Percentiles rank a stretch among this genome's conserved stretches.
Evolutionary conservation across 2,329 filamentous ascomycete species (phyloP).

Genomic region (Aspergillus sp.): DNA sequence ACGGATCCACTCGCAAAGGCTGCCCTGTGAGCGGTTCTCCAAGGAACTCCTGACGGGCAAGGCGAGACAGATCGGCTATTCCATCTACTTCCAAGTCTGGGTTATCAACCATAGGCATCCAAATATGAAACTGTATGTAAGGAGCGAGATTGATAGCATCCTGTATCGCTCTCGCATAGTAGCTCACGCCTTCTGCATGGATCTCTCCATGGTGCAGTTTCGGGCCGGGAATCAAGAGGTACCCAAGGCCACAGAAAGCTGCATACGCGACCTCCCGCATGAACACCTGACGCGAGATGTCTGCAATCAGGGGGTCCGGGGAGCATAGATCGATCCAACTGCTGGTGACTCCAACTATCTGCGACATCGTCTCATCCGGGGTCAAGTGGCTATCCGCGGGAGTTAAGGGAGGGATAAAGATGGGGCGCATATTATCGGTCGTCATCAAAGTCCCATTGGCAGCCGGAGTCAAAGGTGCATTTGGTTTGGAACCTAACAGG

Average conservation of each 20-base stretch:
- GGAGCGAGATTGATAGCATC: constrained; percentile 74
- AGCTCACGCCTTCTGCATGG: constrained; percentile 57
- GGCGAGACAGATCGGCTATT: constrained; percentile 47
- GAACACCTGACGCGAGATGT: constrained; percentile 84
- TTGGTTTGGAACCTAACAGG: constrained; percentile 48
- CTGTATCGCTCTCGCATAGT: constrained; percentile 81
- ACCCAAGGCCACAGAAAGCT: constrained; percentile 87
- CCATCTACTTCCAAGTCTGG: constrained; percentile 56
- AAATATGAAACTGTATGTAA: constrained; percentile 77
- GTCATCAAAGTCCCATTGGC: constrained; percentile 42
- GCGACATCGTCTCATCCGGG: constrained; percentile 77
- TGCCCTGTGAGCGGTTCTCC: constrained; percentile 32
- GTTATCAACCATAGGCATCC: constrained; percentile 80
- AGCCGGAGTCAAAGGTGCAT: constrained; percentile 31
- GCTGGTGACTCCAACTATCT: constrained; percentile 77
- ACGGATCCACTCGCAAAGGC: constrained; percentile 64
- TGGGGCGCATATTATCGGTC: constrained; percentile 42
- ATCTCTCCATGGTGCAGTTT: constrained; percentile 60
- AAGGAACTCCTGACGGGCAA: constrained; percentile 46
- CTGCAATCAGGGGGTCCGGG: constrained; percentile 76
- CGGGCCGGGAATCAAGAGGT: constrained; percentile 79
- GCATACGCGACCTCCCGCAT: constrained; percentile 92
- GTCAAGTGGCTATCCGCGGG: constrained; percentile 64
- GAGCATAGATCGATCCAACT: constrained; percentile 92
- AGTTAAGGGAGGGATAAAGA: constrained; percentile 45